Percentiles rank a stretch among this genome's conserved stretches.
These are phyloP conservation scores for Tuber aestivum DNA, from an alignment of 495 filamentous ascomycete species.

Conservation along the genomic window DNA sequence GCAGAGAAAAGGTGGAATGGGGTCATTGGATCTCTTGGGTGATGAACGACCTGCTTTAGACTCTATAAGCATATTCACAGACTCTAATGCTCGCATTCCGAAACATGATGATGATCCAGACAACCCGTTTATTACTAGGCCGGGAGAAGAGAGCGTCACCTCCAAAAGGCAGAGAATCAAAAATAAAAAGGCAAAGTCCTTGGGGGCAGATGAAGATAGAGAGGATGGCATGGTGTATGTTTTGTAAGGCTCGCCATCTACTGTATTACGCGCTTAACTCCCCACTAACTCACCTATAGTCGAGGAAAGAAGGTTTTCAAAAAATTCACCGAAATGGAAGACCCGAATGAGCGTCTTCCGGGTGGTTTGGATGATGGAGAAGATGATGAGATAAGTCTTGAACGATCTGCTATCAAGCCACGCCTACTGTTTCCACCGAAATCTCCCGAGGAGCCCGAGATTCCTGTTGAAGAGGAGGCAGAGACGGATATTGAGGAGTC, in stretches of 20 bases:
- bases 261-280: conserved; percentile 3
- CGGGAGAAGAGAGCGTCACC: conserved; percentile 39
- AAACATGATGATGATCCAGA: conserved; percentile 57
- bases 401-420: conserved; percentile 68
- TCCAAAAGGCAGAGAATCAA: conserved; percentile 47
- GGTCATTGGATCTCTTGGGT: conserved; percentile 45
- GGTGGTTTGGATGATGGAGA: conserved; percentile 45
- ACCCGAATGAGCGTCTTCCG: conserved; percentile 26
- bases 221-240: conserved; percentile 76
- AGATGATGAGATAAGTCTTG: conserved; percentile 46
- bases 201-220: conserved; percentile 41
- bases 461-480: conserved; percentile 43
- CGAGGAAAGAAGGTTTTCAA: conserved; percentile 85
- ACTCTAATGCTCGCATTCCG: conserved; percentile 79
- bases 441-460: conserved; percentile 8
- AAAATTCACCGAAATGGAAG: conserved; percentile 50
- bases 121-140: conserved; percentile 68
- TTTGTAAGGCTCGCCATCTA: conserved; percentile 61
- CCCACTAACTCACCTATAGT: conserved; percentile 48
- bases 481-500: conserved; percentile 51
- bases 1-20: conserved; percentile 17
- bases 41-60: conserved; percentile 52
- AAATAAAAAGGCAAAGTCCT: conserved; percentile 57
- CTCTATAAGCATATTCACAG: conserved; percentile 77
- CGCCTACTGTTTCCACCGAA: conserved; percentile 70